Evolutionary conservation across 805 yeast species (phyloP).

Genomic region (Torulaspora quercuum): DNA sequence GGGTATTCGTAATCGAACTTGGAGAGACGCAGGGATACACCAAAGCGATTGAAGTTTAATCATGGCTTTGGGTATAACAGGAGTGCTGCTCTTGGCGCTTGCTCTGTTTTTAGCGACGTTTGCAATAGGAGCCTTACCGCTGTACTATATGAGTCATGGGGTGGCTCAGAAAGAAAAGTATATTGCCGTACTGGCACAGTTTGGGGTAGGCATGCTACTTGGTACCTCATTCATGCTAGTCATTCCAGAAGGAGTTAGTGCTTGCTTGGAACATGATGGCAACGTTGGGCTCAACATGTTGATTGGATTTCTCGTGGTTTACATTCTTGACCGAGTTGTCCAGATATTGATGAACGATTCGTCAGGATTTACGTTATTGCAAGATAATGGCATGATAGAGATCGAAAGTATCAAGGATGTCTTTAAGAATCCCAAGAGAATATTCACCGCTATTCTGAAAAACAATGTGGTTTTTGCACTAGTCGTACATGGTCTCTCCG

Average conservation of each 20-base stretch:
- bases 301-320: constrained; percentile 49
- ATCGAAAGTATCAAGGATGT: constrained; percentile 23
- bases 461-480: constrained; percentile 56
- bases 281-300: constrained; percentile 48
- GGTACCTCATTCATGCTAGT: constrained; percentile 54
- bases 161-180: constrained; percentile 19
- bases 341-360: constrained; percentile 16
- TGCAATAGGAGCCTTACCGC: constrained; percentile 31
- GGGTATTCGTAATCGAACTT: no score
- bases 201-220: constrained; percentile 54
- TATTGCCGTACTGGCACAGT: constrained; percentile 41
- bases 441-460: constrained; percentile 33
- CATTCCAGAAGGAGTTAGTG: constrained; percentile 56
- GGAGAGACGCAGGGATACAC: no score
- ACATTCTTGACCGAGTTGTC: constrained; percentile 41
- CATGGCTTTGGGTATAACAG: constrained; percentile 13
- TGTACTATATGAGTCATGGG: constrained; percentile 21
- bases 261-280: constrained; percentile 34
- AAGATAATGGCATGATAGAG: constrained; percentile 2
- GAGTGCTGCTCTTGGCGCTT: constrained; percentile 21
- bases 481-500: constrained; percentile 56
- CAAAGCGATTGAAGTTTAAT: background rate
- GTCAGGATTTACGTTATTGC: background rate
- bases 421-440: constrained; percentile 24
- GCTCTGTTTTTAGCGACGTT: constrained; percentile 26